Base-by-base conservation (phyloP, 129 eudicot species). In the Centella asiatica region DNA sequence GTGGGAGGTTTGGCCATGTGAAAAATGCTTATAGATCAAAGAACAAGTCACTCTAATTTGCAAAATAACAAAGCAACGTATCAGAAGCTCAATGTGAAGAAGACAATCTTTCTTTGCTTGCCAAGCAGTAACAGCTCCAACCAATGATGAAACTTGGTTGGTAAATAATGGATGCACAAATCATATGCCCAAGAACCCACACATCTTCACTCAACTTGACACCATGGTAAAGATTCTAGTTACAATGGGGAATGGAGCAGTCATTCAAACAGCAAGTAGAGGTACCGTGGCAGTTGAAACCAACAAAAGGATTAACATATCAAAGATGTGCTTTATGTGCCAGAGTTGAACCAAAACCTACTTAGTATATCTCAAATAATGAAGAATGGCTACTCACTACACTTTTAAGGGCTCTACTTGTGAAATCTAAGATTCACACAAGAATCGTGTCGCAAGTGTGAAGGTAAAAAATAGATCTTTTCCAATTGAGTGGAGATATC, bases 291-390 rank as follows among this genome's bases (percentile, higher is more conserved):
- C 26, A 29, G 33, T 65, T 18, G 4, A 59, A 23, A 76, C 65
- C 9, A 64, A 60, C 4, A 29, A 29, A 34, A 69, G 73, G 1
- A 32, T 19, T 0, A 60, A 44, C 3, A 15, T 5, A 70, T 76
- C 27, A 19, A 50, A 3, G 60, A 66, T 51, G 73, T 70, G 2
- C 25, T 70, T 1, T 32, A 31, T 5, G 81, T 68, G 23, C 74
- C 60, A 11, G 37, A 39, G 0, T 26, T 67, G 17, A 48, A 44
- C 1, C 62, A 60, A 23, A 74, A 74, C 28, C 44, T 66, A 13
- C 49, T 72, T 13, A 62, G 75, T 64, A 25, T 29, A n/a, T n/a
- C n/a, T n/a, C n/a, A 58, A 20, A 19, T 58, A 14, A 9, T 65
- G 4, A 57, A 56, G 34, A 47, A 72, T 55, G 54, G 66, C 2